phyloP scores from a whole-genome alignment of 1,139 yeast genomes.

The Saccharomyces hybrid region DNA sequence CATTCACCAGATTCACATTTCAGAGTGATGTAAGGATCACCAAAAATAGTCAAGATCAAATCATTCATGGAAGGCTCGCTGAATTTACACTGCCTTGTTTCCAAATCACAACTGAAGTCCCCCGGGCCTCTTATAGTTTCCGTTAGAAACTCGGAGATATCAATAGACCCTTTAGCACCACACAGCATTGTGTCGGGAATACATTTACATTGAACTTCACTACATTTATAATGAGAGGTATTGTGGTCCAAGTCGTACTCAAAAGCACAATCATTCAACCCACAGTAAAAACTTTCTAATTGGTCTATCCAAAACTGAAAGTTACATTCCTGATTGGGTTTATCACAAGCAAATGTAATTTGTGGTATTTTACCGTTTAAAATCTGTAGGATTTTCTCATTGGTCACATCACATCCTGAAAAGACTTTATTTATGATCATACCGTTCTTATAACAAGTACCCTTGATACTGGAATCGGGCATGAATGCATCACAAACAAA shows the following conservation, averaged over 20 bases:
- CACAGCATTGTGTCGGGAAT: constrained; percentile 89
- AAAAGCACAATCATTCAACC: constrained; percentile 61
- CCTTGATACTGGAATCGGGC: constrained; percentile 71
- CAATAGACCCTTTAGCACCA: constrained; percentile 90
- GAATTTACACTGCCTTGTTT: constrained; percentile 56
- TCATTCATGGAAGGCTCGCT: constrained; percentile 96
- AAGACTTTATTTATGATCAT: constrained; percentile 70
- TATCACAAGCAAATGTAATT: constrained; percentile 84
- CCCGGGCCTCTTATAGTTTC: constrained; percentile 93
- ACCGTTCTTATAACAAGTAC: constrained; percentile 89
- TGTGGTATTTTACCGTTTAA: constrained; percentile 78
- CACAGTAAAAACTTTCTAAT: constrained; percentile 84
- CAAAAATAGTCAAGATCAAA: constrained; percentile 79
- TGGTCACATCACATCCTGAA: constrained; percentile 93
- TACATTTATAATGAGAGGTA: constrained; percentile 70
- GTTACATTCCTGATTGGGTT: constrained; percentile 57
- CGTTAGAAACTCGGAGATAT: constrained; percentile 82
- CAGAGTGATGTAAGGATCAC: constrained; percentile 80
- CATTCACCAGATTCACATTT: constrained; percentile 84
- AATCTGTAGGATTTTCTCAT: constrained; percentile 72
- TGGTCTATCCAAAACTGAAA: constrained; percentile 96
- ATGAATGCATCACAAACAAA: constrained; percentile 73
- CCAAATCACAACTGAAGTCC: constrained; percentile 71
- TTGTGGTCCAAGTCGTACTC: constrained; percentile 57
- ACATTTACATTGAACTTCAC: constrained; percentile 72